Evolutionary conservation across 192 early-diverging fungal species (phyloP).

Genomic region (Coemansia sp.): DNA sequence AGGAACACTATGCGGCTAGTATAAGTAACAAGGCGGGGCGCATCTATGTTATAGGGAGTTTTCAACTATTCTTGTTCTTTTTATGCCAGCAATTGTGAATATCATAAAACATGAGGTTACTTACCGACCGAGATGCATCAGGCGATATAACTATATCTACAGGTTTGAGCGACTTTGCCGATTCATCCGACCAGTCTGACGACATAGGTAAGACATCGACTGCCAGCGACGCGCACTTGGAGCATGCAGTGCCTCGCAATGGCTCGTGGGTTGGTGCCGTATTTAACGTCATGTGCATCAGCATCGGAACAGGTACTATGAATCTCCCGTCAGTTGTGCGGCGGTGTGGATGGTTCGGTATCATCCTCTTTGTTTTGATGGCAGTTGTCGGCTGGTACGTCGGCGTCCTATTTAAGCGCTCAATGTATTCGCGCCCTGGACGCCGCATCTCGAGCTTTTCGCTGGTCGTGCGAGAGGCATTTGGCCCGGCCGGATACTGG

Average conservation of each 20-base stretch:
- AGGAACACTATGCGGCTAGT: background rate
- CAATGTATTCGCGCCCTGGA: conserved; percentile 68
- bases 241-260: conserved; percentile 44
- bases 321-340: conserved; percentile 76
- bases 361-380: conserved; percentile 66
- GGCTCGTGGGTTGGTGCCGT: conserved; percentile 60
- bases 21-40: background rate
- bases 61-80: background rate
- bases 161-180: background rate
- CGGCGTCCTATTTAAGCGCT: conserved; percentile 68
- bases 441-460: conserved; percentile 61
- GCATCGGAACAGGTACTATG: conserved; percentile 77
- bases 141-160: background rate
- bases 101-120: background rate
- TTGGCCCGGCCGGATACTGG: conserved; percentile 63
- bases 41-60: background rate
- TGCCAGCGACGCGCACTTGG: conserved; percentile 13
- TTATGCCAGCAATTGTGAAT: background rate
- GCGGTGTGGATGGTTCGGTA: conserved; percentile 76
- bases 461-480: conserved; percentile 67
- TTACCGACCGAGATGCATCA: background rate
- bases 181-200: conserved; percentile 8
- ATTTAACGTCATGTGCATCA: conserved; percentile 70
- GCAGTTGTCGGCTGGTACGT: conserved; percentile 73
- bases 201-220: background rate